Base-by-base conservation (phyloP, 345 rosid species). In the Clarkia xantiana region DNA sequence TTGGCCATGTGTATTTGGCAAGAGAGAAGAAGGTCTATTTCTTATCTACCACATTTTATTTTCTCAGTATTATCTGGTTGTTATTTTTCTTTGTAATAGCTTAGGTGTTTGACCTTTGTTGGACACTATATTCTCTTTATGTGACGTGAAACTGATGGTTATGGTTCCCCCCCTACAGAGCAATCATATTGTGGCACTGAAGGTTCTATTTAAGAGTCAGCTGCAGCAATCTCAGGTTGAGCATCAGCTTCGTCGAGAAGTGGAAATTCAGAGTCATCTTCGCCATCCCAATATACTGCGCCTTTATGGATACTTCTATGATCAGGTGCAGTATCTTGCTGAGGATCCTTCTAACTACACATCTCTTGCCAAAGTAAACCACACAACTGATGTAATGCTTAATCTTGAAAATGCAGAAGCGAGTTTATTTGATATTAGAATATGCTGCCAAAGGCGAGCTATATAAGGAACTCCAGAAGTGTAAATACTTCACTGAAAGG, bases 261-360 rank as follows among this genome's bases (percentile, higher is more conserved):
- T 91, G 16, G 96, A 91, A 69, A 91, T 91, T 34, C 98, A 91
- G 64, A 86, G 96, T 63, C 96, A 91, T 71, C 94, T 91, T 42
- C 71, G 95, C 1, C 82, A 86, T 65, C 86, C 98, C 25, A 91
- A 86, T 42, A 91, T 91, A 10, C 61, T 91, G 56, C 72, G 96
- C 1, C 86, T 91, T 18, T 91, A 86, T 62, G 98, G 98, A 48
- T 91, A 91, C 64, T 91, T 91, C 60, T 91, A 91, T 51, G 98
- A 91, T 71, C 98, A 86, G 72, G 98, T 91, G 47, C n/a, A 14
- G 34, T 41, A 54, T 29, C 36, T 1, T 29, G 36, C 36, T 0
- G 36, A 29, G 36, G 36, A 29, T 10, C 36, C 36, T 29, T 29
- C 36, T 29, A 29, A 29, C 8, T 29, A 29, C 36, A 3, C 36